Percentiles rank a stretch among this genome's conserved stretches.
phyloP scores from a whole-genome alignment of 2,329 filamentous ascomycete species.

The Fusarium sp. region DNA sequence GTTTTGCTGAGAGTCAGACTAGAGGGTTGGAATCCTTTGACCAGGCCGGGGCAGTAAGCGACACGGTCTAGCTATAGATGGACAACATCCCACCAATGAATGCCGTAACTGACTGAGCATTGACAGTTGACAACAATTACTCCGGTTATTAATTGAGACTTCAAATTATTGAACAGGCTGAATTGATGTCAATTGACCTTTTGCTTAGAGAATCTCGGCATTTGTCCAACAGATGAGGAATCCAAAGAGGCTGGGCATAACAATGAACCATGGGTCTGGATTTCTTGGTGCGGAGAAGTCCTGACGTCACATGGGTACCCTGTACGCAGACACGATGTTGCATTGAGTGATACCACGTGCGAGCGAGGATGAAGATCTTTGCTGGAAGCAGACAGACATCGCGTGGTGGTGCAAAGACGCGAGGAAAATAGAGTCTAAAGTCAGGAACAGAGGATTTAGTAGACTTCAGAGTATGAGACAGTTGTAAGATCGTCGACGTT shows the following conservation, averaged over 20 bases:
- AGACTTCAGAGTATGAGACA: not conserved
- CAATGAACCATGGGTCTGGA: not conserved
- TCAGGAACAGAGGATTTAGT: constrained; percentile 3
- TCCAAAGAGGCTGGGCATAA: constrained; percentile 13
- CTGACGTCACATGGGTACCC: constrained; percentile 23
- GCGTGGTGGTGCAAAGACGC: not conserved
- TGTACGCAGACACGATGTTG: constrained; percentile 1
- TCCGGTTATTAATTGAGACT: not conserved
- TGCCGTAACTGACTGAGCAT: not conserved
- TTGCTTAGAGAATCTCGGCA: not conserved
- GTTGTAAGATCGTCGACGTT: not conserved
- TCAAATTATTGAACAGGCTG: not conserved
- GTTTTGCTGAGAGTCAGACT: not conserved
- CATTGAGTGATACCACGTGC: constrained; percentile 6
- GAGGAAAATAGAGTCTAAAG: not conserved
- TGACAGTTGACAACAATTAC: not conserved
- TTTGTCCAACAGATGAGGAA: not conserved
- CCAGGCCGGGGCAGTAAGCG: constrained; percentile 23
- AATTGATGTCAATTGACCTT: not conserved
- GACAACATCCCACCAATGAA: constrained; percentile 11
- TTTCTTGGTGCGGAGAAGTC: constrained; percentile 9
- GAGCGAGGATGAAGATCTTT: not conserved
- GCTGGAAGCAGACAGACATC: not conserved
- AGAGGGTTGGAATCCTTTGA: constrained; percentile 3
- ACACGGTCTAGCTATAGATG: not conserved